phyloP scores from a whole-genome alignment of 805 yeast species.

The Starmerella bombicola region DNA sequence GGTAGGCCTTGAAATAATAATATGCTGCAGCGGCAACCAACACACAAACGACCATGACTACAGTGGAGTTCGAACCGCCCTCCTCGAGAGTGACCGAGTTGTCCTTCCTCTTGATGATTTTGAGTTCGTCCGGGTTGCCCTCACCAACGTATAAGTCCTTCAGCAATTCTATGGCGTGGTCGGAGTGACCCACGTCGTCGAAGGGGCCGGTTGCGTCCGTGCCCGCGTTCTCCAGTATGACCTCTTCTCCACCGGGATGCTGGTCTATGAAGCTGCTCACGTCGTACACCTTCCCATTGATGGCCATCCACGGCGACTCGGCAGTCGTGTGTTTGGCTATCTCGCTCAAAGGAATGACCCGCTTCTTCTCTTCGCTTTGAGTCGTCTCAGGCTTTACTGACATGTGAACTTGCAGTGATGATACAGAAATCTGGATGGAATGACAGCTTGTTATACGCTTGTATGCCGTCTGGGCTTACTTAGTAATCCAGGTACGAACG shows the following conservation, averaged over 20 bases:
- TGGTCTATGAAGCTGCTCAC: slow-evolving; percentile 41
- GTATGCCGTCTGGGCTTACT: no score
- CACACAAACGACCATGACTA: slow-evolving; percentile 24
- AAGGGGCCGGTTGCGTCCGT: slow-evolving; percentile 60
- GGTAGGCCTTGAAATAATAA: slow-evolving; percentile 24
- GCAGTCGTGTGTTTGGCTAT: slow-evolving; percentile 36
- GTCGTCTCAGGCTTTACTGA: not conserved
- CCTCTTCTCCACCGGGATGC: slow-evolving; percentile 83
- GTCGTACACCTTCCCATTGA: slow-evolving; percentile 58
- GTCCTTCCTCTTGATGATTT: slow-evolving; percentile 16
- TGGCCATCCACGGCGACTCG: slow-evolving; percentile 59
- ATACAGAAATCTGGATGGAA: no score
- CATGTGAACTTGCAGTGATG: no score
- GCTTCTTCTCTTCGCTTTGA: slow-evolving; percentile 5
- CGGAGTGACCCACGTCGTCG: slow-evolving; percentile 92
- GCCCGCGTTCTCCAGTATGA: slow-evolving; percentile 66
- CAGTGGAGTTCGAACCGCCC: slow-evolving; percentile 20
- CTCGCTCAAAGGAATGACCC: slow-evolving; percentile 31
- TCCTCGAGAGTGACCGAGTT: slow-evolving; percentile 18
- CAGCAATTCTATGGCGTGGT: slow-evolving; percentile 77
- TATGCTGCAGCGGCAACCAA: slow-evolving; percentile 29
- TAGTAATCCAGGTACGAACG: no score
- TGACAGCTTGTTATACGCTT: no score
- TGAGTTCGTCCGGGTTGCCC: slow-evolving; percentile 43
- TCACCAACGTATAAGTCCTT: slow-evolving; percentile 61